Conservation (phyloP, 1,284 basidiomycete genomes). For the Bjerkandera adusta region DNA sequence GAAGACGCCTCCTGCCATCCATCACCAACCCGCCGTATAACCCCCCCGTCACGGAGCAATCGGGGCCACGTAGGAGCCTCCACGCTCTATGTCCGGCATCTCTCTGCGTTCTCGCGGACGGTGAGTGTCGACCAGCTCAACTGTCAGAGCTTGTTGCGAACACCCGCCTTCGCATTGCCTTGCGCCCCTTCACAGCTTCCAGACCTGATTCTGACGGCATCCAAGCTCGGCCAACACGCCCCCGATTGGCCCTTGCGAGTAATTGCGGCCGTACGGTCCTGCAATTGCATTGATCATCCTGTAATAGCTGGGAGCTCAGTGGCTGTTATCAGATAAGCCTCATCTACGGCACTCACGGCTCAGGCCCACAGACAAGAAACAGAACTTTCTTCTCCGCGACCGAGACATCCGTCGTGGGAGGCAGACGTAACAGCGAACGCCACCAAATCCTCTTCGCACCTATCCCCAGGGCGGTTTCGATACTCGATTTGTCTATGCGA, state of each 20-base stretch:
- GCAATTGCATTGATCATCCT: constrained; percentile 76
- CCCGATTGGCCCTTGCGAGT: constrained; percentile 69
- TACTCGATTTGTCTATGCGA: constrained; percentile 47
- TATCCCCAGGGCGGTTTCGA: constrained; percentile 41
- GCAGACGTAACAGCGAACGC: constrained; percentile 34
- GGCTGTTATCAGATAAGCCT: constrained; percentile 5
- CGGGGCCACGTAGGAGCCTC: background rate
- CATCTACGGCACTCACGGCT: background rate
- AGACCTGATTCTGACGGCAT: constrained; percentile 58
- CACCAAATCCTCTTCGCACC: constrained; percentile 40
- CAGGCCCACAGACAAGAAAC: constrained; percentile 53
- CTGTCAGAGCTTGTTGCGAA: constrained; percentile 1
- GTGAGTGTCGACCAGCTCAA: constrained; percentile 1
- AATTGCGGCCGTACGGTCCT: constrained; percentile 73
- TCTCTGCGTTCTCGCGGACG: constrained; percentile 11
- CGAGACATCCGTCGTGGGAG: constrained; percentile 19
- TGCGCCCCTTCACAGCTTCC: constrained; percentile 53
- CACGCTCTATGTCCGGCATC: constrained; percentile 13
- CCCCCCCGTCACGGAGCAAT: background rate
- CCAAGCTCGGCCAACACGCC: constrained; percentile 70
- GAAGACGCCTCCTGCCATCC: background rate
- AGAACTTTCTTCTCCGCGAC: constrained; percentile 41
- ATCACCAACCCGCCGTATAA: background rate
- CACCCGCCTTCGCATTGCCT: background rate
- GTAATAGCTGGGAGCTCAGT: constrained; percentile 9